These are phyloP conservation scores for Pogostemon cablin DNA, from an alignment of 257 asterid species.

Conservation along the genomic window DNA sequence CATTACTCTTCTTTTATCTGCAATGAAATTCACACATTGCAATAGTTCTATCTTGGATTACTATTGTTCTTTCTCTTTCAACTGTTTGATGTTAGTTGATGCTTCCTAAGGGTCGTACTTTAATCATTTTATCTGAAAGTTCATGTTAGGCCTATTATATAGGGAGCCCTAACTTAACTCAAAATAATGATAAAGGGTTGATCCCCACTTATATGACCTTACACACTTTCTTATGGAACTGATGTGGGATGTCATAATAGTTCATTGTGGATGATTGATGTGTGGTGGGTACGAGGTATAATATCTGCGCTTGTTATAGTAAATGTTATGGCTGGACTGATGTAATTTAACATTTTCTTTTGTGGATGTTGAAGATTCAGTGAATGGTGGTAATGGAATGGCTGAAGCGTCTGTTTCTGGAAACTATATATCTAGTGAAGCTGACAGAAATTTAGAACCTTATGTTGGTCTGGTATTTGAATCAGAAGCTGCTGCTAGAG, in stretches of 20 bases:
- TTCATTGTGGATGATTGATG: constrained; percentile 22
- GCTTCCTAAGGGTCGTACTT: constrained; percentile 1
- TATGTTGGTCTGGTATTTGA: constrained; percentile 65
- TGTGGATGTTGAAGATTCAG: constrained; percentile 51
- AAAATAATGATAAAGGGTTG: no score
- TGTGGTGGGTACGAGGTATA: neutral
- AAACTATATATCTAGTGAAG: constrained; percentile 37
- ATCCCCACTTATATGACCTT: no score
- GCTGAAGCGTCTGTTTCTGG: constrained; percentile 44
- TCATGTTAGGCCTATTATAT: no score
- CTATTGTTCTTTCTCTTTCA: constrained; percentile 9
- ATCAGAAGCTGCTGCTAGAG: constrained; percentile 70
- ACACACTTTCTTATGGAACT: no score
- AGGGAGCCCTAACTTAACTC: no score
- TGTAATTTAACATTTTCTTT: constrained; percentile 29
- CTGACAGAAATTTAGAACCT: constrained; percentile 56
- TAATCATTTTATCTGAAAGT: neutral
- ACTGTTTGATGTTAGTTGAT: constrained; percentile 15
- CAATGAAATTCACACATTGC: neutral
- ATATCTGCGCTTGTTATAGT: neutral
- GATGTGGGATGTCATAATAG: no score
- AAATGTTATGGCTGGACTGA: constrained; percentile 24
- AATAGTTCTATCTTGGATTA: neutral
- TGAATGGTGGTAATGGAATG: constrained; percentile 44
- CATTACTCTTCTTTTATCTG: constrained; percentile 15